Base-by-base conservation (phyloP, 1,284 basidiomycete genomes). In the Marasmius sp. region DNA sequence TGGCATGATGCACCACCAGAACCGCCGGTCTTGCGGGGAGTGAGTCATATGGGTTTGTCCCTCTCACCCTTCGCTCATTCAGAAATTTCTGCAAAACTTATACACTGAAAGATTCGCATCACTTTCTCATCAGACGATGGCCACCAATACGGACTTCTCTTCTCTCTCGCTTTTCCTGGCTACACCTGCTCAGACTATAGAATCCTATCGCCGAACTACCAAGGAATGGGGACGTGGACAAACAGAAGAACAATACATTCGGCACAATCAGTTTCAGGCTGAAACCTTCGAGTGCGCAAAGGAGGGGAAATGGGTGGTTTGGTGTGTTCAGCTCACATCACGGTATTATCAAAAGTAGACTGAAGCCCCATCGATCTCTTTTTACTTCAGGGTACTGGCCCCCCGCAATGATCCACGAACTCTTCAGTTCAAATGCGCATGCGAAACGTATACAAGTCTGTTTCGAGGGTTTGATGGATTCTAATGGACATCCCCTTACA, bases 381-480 rank as follows among this genome's bases (percentile, higher is more conserved):
- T 33, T 16, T 59, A 41, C 53, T 48, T 27, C 38, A 83, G 82
- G 82, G 77, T 83, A 16, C 72, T 85, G 8, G 77, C 78, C 10
- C 77, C 76, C 1, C 69, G 77, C 56, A 71, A 75, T 56, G 68
- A 79, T 58, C 75, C 78, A 4, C 66, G 70, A 18, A 74, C 79
- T 3, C 56, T 80, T 6, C 71, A 78, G 18, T 78, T 79, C 65
- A 67, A 75, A 59, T 79, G 75, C 63, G 73, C 80, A 18, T 81
- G 79, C 65, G 74, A 80, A 71, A 81, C 77, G 80, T 80, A 60
- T 61, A 71, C 18, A 14, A 11, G 22, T 22, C 27, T 8, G 33
- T 36, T 20, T 48, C 18, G 16, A 41, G 27, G 11, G 6, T 45
- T 1, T 5, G 37, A 47, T 16, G 1, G 45, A 56, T 18, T 8